A percentile compares a stretch with the other conserved stretches of the same genome.
phyloP scores from a whole-genome alignment of 140 eudicot species.

The Anethum foeniculum region DNA sequence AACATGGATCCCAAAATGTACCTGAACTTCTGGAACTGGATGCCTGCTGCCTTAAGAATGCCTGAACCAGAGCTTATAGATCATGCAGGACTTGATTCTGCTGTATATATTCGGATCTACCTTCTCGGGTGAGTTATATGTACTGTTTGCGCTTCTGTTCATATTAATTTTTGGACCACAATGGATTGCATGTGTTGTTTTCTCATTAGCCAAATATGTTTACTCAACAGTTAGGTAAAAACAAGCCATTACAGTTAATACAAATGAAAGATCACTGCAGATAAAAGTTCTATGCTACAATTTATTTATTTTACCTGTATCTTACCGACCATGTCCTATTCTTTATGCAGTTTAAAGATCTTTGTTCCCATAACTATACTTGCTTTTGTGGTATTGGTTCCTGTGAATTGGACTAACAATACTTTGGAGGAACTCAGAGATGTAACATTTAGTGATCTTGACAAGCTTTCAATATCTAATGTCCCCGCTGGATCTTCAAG shows the following conservation, averaged over 20 bases:
- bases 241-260: neutral
- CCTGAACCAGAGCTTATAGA: constrained; percentile 91
- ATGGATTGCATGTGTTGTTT: neutral
- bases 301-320: neutral
- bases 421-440: constrained; percentile 44
- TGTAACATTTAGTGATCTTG: constrained; percentile 58
- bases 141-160: neutral
- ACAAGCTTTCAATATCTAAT: constrained; percentile 95
- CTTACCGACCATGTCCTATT: neutral
- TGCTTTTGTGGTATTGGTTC: constrained; percentile 79
- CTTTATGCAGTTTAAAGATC: constrained; percentile 71
- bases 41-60: constrained; percentile 97
- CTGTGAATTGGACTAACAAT: constrained; percentile 79
- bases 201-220: neutral
- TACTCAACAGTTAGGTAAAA: neutral
- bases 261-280: neutral
- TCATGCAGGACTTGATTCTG: constrained; percentile 97
- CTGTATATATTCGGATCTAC: constrained; percentile 81
- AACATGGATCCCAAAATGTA: constrained; percentile 76
- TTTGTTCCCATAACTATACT: constrained; percentile 79
- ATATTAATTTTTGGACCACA: constrained; percentile 1
- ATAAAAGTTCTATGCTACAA: neutral
- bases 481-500: constrained; percentile 72
- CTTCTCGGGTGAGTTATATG: constrained; percentile 76
- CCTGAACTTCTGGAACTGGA: constrained; percentile 74